Conservation (phyloP, 768 basidiomycete genomes). For the Dacryopinax primogenitus region DNA sequence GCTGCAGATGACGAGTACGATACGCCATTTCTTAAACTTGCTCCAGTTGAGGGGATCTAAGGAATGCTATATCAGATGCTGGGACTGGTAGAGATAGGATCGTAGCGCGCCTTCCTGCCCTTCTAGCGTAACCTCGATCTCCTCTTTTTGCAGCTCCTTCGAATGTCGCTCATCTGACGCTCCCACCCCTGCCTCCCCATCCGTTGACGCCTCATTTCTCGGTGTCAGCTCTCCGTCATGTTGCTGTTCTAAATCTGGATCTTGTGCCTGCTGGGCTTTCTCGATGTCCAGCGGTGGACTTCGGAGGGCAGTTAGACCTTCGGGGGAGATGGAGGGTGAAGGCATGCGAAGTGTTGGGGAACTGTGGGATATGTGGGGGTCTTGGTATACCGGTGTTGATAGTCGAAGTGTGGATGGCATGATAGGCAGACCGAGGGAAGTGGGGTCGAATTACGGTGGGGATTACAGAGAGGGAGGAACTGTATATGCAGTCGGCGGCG, state of each 20-base stretch:
- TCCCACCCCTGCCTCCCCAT: not conserved
- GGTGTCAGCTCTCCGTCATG: not conserved
- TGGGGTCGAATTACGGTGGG: too few relatives aligned
- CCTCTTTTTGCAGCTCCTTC: not conserved
- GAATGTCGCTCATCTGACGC: not conserved
- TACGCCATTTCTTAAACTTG: slow-evolving; percentile 20
- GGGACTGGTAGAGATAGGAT: too few relatives aligned
- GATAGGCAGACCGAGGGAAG: too few relatives aligned
- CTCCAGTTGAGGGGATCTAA: slow-evolving; percentile 16
- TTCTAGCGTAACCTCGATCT: not conserved
- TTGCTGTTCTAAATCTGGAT: not conserved
- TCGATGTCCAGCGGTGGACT: not conserved
- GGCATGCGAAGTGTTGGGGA: not conserved
- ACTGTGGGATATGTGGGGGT: not conserved
- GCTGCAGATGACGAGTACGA: slow-evolving; percentile 18
- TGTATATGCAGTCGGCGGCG: too few relatives aligned
- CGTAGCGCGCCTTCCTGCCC: not conserved
- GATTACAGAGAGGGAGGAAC: too few relatives aligned
- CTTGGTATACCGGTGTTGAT: not conserved
- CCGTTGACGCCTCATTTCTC: not conserved
- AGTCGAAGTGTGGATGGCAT: too few relatives aligned
- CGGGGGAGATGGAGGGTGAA: not conserved
- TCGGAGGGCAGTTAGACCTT: not conserved
- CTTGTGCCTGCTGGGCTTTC: not conserved
- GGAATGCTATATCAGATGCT: not conserved